A percentile compares a stretch with the other conserved stretches of the same genome.
Conservation (phyloP, 352 stramenopile genomes). For the Aphanomyces invadans region DNA sequence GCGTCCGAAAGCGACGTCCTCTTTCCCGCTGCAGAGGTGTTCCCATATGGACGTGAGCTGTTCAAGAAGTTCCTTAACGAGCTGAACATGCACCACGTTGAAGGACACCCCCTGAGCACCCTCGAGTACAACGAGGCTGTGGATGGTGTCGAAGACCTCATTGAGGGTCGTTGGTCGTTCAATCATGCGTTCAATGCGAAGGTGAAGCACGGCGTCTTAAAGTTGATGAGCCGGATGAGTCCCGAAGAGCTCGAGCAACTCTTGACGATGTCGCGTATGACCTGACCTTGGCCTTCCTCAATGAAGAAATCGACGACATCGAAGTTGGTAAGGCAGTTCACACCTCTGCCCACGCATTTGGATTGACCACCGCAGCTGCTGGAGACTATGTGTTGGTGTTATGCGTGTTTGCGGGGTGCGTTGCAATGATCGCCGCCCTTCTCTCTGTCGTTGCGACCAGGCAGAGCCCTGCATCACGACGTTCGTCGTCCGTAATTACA, state of each 20-base stretch:
- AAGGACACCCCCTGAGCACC: background rate
- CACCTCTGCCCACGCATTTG: background rate
- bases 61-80: slow-evolving; percentile 7
- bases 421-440: background rate
- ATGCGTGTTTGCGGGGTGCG: background rate
- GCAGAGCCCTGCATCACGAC: background rate
- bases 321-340: background rate
- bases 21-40: too few relatives aligned
- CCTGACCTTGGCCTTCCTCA: background rate
- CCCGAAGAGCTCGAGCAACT: slow-evolving; percentile 3
- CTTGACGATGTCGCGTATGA: slow-evolving; percentile 14
- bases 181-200: background rate
- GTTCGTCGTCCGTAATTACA: background rate
- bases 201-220: background rate
- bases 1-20: background rate
- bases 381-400: background rate
- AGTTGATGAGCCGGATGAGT: slow-evolving; percentile 1
- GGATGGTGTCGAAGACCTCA: slow-evolving; percentile 5
- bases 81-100: background rate
- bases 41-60: slow-evolving; percentile 5
- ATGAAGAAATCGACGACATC: background rate
- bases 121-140: slow-evolving; percentile 18
- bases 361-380: background rate
- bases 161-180: slow-evolving; percentile 2
- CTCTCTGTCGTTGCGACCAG: background rate